Conservation (phyloP, 768 basidiomycete species). For the Sarcomyxa edulis region DNA sequence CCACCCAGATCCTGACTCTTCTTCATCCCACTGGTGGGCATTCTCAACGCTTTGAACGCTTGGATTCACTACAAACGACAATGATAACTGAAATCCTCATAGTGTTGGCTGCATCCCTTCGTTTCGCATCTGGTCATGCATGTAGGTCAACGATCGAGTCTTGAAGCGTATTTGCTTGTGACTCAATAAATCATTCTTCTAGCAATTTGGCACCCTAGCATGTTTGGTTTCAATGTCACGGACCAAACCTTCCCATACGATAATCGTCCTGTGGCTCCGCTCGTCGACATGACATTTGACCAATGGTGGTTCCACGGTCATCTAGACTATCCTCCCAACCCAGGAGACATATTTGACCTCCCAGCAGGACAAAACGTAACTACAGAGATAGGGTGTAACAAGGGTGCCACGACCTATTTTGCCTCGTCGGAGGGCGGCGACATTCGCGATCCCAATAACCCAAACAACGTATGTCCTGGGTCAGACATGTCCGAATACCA, state of each 20-base stretch:
- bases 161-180: no score
- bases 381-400: conserved; percentile 52
- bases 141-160: conserved; percentile 15
- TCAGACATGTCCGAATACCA: conserved; percentile 42
- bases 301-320: conserved; percentile 64
- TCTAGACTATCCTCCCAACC: conserved; percentile 51
- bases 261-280: conserved; percentile 51
- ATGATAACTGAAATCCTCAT: conserved; percentile 17
- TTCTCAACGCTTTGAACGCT: no score
- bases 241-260: conserved; percentile 47
- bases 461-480: conserved; percentile 48
- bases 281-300: conserved; percentile 46
- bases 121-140: conserved; percentile 23
- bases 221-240: conserved; percentile 71
- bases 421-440: conserved; percentile 48
- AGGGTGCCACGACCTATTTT: conserved; percentile 55
- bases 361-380: conserved; percentile 53
- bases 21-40: no score
- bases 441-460: conserved; percentile 39
- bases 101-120: conserved; percentile 10
- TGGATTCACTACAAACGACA: no score
- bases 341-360: conserved; percentile 51
- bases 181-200: background rate
- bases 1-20: no score
- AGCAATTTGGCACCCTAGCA: conserved; percentile 54